Evolutionary conservation across 1,139 yeast species (phyloP), one percentile per base, ranked within the genome.

Genomic region (Geotrichum restrictum): DNA sequence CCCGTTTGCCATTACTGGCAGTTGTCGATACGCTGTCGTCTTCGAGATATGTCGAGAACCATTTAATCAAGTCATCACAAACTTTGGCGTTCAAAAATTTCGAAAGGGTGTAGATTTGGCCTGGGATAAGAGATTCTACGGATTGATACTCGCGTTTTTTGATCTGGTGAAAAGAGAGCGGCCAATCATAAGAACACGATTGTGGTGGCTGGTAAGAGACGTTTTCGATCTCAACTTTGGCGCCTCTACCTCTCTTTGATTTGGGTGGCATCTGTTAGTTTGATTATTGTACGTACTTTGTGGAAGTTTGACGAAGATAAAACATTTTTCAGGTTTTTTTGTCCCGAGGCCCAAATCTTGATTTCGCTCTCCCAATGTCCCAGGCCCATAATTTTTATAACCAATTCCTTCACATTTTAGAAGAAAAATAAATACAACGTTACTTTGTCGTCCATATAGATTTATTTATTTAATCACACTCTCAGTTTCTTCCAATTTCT

Each of bases 91-190:
- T 59, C 62, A 80, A 74, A 62, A 80, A 78, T 44, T 76, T 72
- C 19, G 70, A 66, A 14, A 80, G 71, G 11, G 74, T 68, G 55
- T 80, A 68, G 46, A 81, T 77, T 63, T 81, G 85, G 41, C 49
- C 58, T 16, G 53, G 55, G 14, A 62, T 43, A 6, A 56, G 45
- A n/a, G 56, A 43, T 2, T 49, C 51, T 0, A 57, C 46, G 3
- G 43, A 43, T 3, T 57, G 57, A 24, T 58, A 53, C 18, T 48
- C 51, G 21, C 52, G 48, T 1, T 59, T 51, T 10, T 29, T 39
- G 29, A 39, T 40, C 24, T 51, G 53, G 21, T 47, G 53, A 21
- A 56, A 54, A 3, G 59, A 52, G 3, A 45, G 41, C 1, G 63
- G 63, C 63, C 63, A 60, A 11, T 56, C 50, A 42, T 51, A 51